These are phyloP conservation scores for Fusarium coffeatum DNA, from an alignment of 2,329 filamentous ascomycete species.

Conservation along the genomic window DNA sequence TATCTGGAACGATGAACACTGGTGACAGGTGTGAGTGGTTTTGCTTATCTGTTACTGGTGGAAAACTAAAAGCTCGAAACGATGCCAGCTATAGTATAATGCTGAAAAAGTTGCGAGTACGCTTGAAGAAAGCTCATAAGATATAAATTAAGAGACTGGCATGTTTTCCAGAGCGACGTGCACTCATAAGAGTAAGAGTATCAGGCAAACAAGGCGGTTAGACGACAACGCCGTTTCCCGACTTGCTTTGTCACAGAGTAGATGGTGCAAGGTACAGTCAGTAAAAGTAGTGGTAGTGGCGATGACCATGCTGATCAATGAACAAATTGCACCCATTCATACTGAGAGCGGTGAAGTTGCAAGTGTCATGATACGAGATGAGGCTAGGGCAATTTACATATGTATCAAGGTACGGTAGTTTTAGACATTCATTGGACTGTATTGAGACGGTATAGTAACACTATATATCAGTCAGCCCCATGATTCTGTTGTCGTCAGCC, in stretches of 20 bases:
- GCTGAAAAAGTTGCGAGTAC: neutral
- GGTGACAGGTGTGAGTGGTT: neutral
- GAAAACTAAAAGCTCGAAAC: neutral
- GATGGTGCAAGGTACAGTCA: neutral
- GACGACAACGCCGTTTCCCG: neutral
- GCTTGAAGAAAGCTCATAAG: neutral
- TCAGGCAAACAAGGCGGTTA: neutral
- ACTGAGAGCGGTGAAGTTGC: neutral
- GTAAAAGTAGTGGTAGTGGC: neutral
- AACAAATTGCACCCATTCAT: no score
- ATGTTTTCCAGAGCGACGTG: neutral
- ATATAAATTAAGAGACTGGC: neutral
- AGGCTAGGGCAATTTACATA: neutral
- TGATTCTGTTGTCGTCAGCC: constrained; percentile 28
- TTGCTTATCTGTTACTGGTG: neutral
- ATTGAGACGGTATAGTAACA: constrained; percentile 1
- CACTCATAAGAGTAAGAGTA: neutral
- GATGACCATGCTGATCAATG: neutral
- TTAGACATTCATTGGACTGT: constrained; percentile 1
- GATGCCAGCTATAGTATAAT: neutral
- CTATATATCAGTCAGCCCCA: constrained; percentile 6
- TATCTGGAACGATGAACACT: neutral
- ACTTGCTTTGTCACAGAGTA: neutral
- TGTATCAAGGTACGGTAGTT: neutral
- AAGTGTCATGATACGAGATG: neutral